Conservation (phyloP, 129 eudicot genomes). For the Silybum marianum region DNA sequence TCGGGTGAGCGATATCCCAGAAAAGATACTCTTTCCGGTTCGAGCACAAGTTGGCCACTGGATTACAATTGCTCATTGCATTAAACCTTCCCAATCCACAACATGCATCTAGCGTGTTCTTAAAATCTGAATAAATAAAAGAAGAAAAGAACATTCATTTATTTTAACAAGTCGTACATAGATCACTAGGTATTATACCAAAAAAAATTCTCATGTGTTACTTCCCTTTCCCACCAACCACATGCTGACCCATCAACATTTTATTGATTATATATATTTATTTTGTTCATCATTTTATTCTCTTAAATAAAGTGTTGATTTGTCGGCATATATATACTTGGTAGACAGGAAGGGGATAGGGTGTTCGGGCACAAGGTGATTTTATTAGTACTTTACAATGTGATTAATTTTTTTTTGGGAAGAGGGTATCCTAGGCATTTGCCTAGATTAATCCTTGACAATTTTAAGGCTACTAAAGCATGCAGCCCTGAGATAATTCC, state of each 20-base stretch:
- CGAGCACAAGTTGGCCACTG: conserved; percentile 17
- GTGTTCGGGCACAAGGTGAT: neutral
- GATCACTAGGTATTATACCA: neutral
- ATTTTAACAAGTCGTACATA: neutral
- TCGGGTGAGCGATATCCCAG: conserved; percentile 35
- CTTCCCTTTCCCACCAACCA: neutral
- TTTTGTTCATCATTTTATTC: no score
- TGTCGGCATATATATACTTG: neutral
- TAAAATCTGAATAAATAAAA: conserved; percentile 13
- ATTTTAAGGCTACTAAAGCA: no score
- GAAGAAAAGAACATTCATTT: neutral
- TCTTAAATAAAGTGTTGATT: neutral
- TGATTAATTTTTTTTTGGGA: no score
- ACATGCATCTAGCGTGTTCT: conserved; percentile 22
- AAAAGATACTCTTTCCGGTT: conserved; percentile 28
- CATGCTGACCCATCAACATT: neutral
- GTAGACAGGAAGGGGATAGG: neutral
- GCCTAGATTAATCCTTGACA: no score
- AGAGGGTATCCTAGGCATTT: no score
- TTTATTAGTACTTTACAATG: neutral
- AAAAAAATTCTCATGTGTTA: neutral
- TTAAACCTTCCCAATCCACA: conserved; percentile 40
- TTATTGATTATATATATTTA: no score
- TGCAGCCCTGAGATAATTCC: no score
- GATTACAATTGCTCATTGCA: conserved; percentile 33